Percentiles rank a stretch among this genome's conserved stretches.
phyloP scores from a whole-genome alignment of 208 protist genomes.

The Leishmania gerbilli region DNA sequence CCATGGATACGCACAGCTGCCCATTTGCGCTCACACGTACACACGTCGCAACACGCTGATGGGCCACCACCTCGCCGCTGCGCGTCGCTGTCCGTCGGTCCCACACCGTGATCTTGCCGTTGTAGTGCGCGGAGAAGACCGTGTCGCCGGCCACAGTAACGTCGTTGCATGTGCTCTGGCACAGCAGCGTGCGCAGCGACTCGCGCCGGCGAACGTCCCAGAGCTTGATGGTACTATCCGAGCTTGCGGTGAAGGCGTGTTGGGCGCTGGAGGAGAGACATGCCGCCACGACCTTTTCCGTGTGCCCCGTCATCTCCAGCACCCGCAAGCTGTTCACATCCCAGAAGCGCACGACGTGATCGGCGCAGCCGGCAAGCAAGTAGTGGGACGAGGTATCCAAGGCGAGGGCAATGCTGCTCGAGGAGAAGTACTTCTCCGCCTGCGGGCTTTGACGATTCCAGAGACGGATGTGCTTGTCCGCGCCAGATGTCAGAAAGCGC shows the following conservation, averaged over 20 bases:
- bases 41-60: slow-evolving; percentile 59
- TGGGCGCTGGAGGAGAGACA: slow-evolving; percentile 59
- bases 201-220: slow-evolving; percentile 58
- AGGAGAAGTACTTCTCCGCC: slow-evolving; percentile 36
- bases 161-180: slow-evolving; percentile 67
- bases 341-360: slow-evolving; percentile 72
- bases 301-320: slow-evolving; percentile 67
- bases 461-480: slow-evolving; percentile 55
- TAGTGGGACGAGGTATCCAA: slow-evolving; percentile 56
- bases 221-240: slow-evolving; percentile 73
- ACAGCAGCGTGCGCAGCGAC: slow-evolving; percentile 55
- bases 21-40: slow-evolving; percentile 46
- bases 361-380: slow-evolving; percentile 64
- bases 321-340: slow-evolving; percentile 53
- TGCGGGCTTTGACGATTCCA: slow-evolving; percentile 42
- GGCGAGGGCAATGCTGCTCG: slow-evolving; percentile 48
- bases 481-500: slow-evolving; percentile 49
- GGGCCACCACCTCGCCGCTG: slow-evolving; percentile 37
- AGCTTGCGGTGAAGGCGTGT: slow-evolving; percentile 66
- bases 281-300: slow-evolving; percentile 65
- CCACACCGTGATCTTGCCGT: slow-evolving; percentile 66
- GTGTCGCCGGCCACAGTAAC: slow-evolving; percentile 47
- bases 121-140: slow-evolving; percentile 74
- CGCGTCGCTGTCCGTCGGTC: slow-evolving; percentile 44
- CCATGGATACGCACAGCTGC: slow-evolving; percentile 59